phyloP scores from a whole-genome alignment of 2,329 filamentous ascomycete genomes.

The Venturia pyrina region DNA sequence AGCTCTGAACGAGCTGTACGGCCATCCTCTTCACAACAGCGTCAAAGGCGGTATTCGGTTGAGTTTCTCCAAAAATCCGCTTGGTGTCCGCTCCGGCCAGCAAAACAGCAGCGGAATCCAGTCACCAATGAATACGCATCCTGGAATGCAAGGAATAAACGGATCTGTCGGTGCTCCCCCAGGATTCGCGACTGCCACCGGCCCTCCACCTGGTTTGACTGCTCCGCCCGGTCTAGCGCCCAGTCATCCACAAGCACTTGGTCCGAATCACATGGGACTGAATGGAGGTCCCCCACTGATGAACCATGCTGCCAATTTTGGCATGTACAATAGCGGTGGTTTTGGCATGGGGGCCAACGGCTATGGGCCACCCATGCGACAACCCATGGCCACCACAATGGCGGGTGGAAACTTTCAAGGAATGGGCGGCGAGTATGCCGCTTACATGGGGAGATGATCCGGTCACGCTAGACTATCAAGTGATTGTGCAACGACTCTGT shows the following conservation, averaged over 20 bases:
- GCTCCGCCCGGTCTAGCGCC: conserved; percentile 60
- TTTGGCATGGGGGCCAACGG: conserved; percentile 3
- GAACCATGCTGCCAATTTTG: neutral
- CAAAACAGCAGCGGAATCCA: conserved; percentile 41
- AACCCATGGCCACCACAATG: conserved; percentile 11
- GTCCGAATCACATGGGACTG: neutral
- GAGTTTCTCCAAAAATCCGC: conserved; percentile 94
- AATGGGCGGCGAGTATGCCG: conserved; percentile 12
- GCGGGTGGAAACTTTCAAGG: conserved; percentile 8
- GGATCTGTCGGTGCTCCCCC: conserved; percentile 41
- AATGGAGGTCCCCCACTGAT: conserved; percentile 2
- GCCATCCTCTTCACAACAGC: conserved; percentile 77
- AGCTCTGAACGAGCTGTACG: conserved; percentile 81
- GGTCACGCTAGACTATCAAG: neutral
- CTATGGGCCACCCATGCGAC: conserved; percentile 2
- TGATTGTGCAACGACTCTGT: neutral
- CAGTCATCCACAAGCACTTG: conserved; percentile 12
- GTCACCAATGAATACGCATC: conserved; percentile 41
- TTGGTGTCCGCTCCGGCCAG: conserved; percentile 79
- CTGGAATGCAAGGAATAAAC: conserved; percentile 48
- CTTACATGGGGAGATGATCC: conserved; percentile 12
- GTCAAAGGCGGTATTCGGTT: conserved; percentile 89
- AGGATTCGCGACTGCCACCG: conserved; percentile 56
- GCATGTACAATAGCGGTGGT: conserved; percentile 3
- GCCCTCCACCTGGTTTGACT: conserved; percentile 72